Evolutionary conservation across 208 protist species (phyloP), one percentile per base, ranked within the genome.

Genomic region (Trypanosoma caninum): DNA sequence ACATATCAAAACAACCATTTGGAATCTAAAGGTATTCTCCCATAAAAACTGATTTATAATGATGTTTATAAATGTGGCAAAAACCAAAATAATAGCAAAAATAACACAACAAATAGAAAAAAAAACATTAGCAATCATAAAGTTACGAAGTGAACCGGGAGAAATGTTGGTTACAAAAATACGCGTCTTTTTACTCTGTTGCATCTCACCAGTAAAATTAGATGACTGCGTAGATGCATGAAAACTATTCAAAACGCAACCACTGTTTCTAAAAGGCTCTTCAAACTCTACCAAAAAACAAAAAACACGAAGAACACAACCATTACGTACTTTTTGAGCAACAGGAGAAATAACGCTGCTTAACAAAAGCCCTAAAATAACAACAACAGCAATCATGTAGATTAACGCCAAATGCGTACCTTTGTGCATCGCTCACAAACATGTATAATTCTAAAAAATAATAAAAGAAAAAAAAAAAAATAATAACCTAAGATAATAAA

Each of bases 331-430:
- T 38, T 60, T 65, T 11, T 60, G 41, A 7, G 68, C 66, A 18
- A 87, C 55, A 1, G 80, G 80, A 14, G 71, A 69, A 13, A 87
- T 53, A 0, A 78, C 10, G 58, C 76, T 82, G 28, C 69, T 80
- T 23, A 84, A 33, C 9, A 82, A 64, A 1, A 87, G 58, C 0
- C 71, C 74, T 1, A 78, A 69, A 20, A 72, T 67, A n/a, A 84
- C 34, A 1, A 75, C 47, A 1, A 68, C 59, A 38, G 75, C 71
- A 20, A 54, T 57, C 23, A 84, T 58, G 59, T 82, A 79, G 2
- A 76, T 23, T 8, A 66, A 66, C 33, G 71, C 66, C 25, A 54
- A 51, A 25, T 64, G 42, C 20, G 57, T 79, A 28, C 59, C 53
- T 7, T 62, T 58, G n/a, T 69, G 54, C 80, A 87, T 87, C n/a